These are phyloP conservation scores for Saccharomyces cerevisiae DNA, from an alignment of 805 yeast species.

Conservation along the genomic window DNA sequence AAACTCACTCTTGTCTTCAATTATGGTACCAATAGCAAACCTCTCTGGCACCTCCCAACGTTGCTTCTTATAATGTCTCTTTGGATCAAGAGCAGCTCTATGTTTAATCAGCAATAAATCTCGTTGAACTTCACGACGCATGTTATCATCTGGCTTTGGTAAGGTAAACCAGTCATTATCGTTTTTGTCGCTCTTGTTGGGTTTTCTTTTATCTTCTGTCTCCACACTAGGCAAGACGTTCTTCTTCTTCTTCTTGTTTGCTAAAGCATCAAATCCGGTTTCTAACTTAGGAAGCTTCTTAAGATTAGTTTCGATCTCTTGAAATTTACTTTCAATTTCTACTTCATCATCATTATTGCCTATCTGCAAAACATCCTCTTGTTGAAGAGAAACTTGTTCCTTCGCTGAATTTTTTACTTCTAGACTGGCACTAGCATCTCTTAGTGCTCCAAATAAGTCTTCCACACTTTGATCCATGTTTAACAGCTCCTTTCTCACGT, in stretches of 20 bases:
- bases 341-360: slow-evolving; percentile 11
- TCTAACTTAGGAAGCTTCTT: slow-evolving; percentile 25
- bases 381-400: neutral
- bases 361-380: slow-evolving; percentile 9
- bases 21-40: slow-evolving; percentile 82
- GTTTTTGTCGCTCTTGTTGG: slow-evolving; percentile 1
- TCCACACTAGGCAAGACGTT: neutral
- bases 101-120: slow-evolving; percentile 74
- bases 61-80: slow-evolving; percentile 86
- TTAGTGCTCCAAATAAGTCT: slow-evolving; percentile 14
- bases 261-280: slow-evolving; percentile 24
- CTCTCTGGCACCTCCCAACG: slow-evolving; percentile 68
- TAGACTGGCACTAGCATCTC: slow-evolving; percentile 3
- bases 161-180: slow-evolving; percentile 71
- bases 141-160: slow-evolving; percentile 69
- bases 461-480: slow-evolving; percentile 8
- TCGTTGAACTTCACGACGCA: slow-evolving; percentile 47
- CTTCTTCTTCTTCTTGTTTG: slow-evolving; percentile 1
- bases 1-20: slow-evolving; percentile 76
- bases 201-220: neutral
- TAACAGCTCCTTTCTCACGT: too few species aligned
- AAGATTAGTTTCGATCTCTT: slow-evolving; percentile 22
- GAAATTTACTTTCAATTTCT: slow-evolving; percentile 18
- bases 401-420: neutral
- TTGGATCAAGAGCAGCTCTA: slow-evolving; percentile 89